These are phyloP conservation scores for Nakazawaea peltata DNA, from an alignment of 805 yeast genomes.

Conservation along the genomic window DNA sequence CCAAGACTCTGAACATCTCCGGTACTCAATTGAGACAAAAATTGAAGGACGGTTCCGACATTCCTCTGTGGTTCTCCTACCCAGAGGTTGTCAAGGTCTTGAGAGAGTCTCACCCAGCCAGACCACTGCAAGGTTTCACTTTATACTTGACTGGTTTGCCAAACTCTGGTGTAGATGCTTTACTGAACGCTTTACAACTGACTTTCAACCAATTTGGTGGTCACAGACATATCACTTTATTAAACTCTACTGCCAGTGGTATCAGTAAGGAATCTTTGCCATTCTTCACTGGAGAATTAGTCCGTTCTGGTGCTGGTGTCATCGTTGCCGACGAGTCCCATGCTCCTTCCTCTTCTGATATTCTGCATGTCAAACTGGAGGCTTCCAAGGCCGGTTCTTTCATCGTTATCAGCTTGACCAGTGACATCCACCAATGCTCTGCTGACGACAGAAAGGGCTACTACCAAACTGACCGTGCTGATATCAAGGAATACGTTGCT, in stretches of 20 bases:
- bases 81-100: slow-evolving; percentile 91
- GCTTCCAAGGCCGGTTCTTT: slow-evolving; percentile 44
- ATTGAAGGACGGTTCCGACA: slow-evolving; percentile 76
- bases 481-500: slow-evolving; percentile 38
- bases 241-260: slow-evolving; percentile 28
- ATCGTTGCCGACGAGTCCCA: slow-evolving; percentile 47
- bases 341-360: slow-evolving; percentile 35
- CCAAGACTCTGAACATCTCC: slow-evolving; percentile 81
- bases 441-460: slow-evolving; percentile 42
- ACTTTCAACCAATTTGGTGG: slow-evolving; percentile 86
- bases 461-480: slow-evolving; percentile 35
- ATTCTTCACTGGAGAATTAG: slow-evolving; percentile 65
- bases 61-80: slow-evolving; percentile 96
- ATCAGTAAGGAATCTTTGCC: slow-evolving; percentile 35
- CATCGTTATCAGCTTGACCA: slow-evolving; percentile 41
- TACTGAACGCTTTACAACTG: slow-evolving; percentile 80
- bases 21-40: slow-evolving; percentile 93
- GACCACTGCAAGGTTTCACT: slow-evolving; percentile 83
- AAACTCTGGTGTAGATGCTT: slow-evolving; percentile 51
- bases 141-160: slow-evolving; percentile 55
- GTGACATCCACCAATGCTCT: slow-evolving; percentile 38
- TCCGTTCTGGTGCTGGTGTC: slow-evolving; percentile 89
- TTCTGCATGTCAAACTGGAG: slow-evolving; percentile 31
- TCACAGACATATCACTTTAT: slow-evolving; percentile 67
- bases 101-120: slow-evolving; percentile 90